Conservation (phyloP, 371 early-diverging fungal species). For the Mortierella sp. region DNA sequence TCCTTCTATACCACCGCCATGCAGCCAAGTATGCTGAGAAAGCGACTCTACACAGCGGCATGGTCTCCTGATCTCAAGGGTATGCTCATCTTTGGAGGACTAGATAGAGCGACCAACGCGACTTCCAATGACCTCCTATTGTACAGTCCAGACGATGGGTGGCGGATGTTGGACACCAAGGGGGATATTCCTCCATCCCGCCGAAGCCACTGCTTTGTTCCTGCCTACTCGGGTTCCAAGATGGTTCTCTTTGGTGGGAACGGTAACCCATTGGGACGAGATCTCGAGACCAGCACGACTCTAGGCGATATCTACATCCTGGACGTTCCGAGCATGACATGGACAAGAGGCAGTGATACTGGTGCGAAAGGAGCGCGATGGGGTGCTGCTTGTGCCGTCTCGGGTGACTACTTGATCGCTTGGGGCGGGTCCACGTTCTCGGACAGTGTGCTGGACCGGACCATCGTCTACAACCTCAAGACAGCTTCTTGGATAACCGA, state of each 20-base stretch:
- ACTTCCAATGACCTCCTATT: neutral
- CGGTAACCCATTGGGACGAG: neutral
- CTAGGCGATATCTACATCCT: constrained; percentile 18
- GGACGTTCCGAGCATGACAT: constrained; percentile 15
- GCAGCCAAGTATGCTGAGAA: neutral
- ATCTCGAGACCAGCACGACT: neutral
- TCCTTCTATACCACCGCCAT: neutral
- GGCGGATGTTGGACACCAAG: neutral
- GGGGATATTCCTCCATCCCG: constrained; percentile 16
- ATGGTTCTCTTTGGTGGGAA: constrained; percentile 26
- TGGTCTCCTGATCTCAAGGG: constrained; percentile 5
- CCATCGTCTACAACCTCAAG: no score
- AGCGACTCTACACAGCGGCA: constrained; percentile 4
- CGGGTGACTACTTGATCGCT: constrained; percentile 17
- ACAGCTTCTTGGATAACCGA: no score
- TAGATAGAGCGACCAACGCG: neutral
- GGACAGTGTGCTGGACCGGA: no score
- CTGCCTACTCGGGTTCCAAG: constrained; percentile 18
- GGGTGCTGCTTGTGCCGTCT: constrained; percentile 12
- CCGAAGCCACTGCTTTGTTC: neutral
- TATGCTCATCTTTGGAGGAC: constrained; percentile 14
- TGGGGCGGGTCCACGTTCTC: constrained; percentile 17
- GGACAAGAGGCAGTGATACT: constrained; percentile 16
- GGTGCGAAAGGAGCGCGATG: constrained; percentile 3
- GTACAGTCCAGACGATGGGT: neutral